phyloP scores from a whole-genome alignment of 176 grass and related monocot genomes.

The Cenchrus fungigraminus region DNA sequence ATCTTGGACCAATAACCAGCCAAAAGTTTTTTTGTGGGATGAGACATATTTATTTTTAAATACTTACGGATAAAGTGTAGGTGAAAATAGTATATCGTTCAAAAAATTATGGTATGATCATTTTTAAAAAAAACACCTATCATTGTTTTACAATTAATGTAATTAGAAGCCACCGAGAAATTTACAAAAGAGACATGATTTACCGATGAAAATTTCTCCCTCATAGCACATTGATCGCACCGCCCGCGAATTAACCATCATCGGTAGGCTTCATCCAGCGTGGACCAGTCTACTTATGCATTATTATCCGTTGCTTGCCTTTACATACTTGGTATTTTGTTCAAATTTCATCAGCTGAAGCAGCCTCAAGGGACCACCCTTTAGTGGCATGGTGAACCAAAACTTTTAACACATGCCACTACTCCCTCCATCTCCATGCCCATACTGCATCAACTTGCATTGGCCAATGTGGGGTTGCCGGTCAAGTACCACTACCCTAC shows the following conservation, averaged over 20 bases:
- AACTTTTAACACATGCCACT: conserved; percentile 4
- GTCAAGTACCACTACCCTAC: neutral
- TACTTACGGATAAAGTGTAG: too few relatives aligned
- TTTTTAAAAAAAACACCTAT: too few relatives aligned
- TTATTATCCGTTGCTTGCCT: neutral
- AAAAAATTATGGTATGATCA: too few relatives aligned
- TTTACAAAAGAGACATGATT: too few relatives aligned
- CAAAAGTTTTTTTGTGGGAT: neutral
- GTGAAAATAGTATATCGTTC: too few relatives aligned
- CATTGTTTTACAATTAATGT: too few relatives aligned
- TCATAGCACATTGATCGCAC: neutral
- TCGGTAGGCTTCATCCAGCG: too few relatives aligned
- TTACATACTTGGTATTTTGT: neutral
- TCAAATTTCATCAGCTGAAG: neutral
- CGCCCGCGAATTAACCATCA: neutral
- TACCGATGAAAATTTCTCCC: too few relatives aligned
- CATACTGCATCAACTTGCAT: conserved; percentile 10
- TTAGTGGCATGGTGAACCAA: conserved; percentile 11
- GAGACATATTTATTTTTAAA: too few relatives aligned
- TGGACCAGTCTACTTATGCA: neutral
- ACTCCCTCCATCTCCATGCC: neutral
- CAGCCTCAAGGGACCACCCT: conserved; percentile 4
- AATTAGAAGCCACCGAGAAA: too few relatives aligned
- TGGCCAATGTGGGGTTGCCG: conserved; percentile 1
- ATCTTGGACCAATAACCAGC: neutral